Evolutionary conservation across 2,329 filamentous ascomycete genomes (phyloP), one percentile per base, ranked within the genome.

Genomic region (Claviceps sorghi): DNA sequence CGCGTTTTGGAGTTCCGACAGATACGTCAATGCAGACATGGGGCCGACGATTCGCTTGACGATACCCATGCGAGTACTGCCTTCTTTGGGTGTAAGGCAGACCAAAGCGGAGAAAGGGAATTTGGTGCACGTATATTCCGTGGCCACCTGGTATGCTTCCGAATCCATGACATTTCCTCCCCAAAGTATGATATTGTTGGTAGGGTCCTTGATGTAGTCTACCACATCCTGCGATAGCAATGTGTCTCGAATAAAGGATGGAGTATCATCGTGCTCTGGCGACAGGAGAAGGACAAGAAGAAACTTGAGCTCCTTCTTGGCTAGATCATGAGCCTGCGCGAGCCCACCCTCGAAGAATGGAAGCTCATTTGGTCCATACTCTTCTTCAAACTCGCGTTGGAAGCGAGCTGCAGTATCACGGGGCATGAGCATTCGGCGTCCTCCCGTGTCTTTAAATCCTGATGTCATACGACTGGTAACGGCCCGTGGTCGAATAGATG

Each of bases 221-320:
- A 83, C 74, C 3, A 96, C 82, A 44, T 90, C 83, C 1, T 80
- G 78, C 1, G 84, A 77, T 8, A 96, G 77, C 0, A 98, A 76
- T 0, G 89, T 96, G 29, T 95, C 84, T 42, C 80, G 80, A 55
- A 90, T 80, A 69, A 95, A 98, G 0, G 78, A 74, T 22, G 81
- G 77, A 1, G 87, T 97, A 60, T 97, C 89, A 62, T 98, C 93
- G 66, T 98, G 91, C 67, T 97, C 93, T 0, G 90, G 88, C 0
- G 90, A 94, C 51, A 95, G 71, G 17, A 98, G 77, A 5, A 97
- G 72, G 17, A 96, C 84, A n/a, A 97, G 69, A 15, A 98, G 73
- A 64, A 94, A 95, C 64, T 94, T 94, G 52, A 96, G 76, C 38
- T 97, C 88, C 59, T 82, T 83, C 72, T 97, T 96, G 6, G 91